Evolutionary conservation across 805 yeast genomes (phyloP), one percentile per base, ranked within the genome.

Genomic region (Metschnikowia reukaufii): DNA sequence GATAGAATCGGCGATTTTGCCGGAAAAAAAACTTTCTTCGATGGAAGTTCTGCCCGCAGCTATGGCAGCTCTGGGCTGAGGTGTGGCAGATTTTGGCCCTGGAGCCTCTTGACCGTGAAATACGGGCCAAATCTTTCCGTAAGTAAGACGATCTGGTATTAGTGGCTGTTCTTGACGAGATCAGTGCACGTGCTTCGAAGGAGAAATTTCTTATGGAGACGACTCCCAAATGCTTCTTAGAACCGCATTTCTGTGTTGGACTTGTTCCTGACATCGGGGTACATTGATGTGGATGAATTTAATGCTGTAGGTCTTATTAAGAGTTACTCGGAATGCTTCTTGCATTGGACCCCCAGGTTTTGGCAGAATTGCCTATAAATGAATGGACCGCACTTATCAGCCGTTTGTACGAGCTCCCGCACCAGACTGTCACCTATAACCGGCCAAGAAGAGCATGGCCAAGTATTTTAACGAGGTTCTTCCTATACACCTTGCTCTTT

Each of bases 1-100:
- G 88, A 84, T 57, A 68, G 90, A 45, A 62, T 85, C 57, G 76
- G 77, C 47, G 87, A 82, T 46, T 73, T 72, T 38, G 60, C 63
- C n/a, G 53, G 57, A 17, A 57, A 56, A 57, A 56, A n/a, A 36
- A 42, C n/a, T 71, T 70, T 54, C 50, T 61, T 2, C 50, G 58
- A 5, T 82, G 81, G 69, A 81, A 74, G 54, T 59, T 47, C n/a
- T 63, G 67, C 44, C 45, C 58, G 1, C 56, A 61, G 1, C 63
- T 78, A 1, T 86, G 92, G 92, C 47, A 50, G 10, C 61, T 83
- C 8, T 74, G 81, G 54, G 58, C 61, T 42, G 57, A 57, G 15
- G 61, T 68, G 44, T 79, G 81, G 80, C 20, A 33, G 0, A 25
- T 45, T 0, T 53, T 73, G 19, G 54, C 58, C 6, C 44, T 52